Percentiles rank a stretch among this genome's conserved stretches.
These are phyloP conservation scores for Senna tora DNA, from an alignment of 306 rosid species.

Conservation along the genomic window DNA sequence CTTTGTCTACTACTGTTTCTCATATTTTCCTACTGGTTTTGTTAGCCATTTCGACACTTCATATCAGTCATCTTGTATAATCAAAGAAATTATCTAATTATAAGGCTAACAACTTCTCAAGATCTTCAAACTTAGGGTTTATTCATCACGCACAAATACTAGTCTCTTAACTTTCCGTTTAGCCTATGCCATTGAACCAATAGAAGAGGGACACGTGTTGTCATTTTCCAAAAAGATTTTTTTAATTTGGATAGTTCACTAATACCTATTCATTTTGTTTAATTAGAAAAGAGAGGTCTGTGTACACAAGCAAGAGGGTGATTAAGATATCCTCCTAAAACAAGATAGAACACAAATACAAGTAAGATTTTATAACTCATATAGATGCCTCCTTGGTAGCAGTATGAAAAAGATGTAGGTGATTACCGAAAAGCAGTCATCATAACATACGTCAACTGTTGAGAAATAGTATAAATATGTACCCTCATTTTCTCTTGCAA, in stretches of 20 bases:
- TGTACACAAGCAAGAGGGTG: neutral
- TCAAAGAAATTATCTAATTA: too few species aligned
- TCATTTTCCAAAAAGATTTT: neutral
- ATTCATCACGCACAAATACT: neutral
- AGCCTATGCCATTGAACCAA: neutral
- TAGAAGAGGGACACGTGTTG: neutral
- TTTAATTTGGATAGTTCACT: neutral
- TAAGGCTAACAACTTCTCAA: too few species aligned
- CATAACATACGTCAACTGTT: neutral
- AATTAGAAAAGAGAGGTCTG: neutral
- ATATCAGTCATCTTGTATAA: neutral
- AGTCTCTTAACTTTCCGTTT: neutral
- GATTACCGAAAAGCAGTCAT: slow-evolving; percentile 17
- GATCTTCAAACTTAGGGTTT: too few species aligned
- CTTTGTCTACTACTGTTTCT: neutral
- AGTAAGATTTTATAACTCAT: neutral
- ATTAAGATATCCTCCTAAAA: neutral
- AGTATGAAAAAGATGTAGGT: neutral
- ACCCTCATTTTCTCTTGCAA: slow-evolving; percentile 98
- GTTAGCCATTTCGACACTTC: neutral
- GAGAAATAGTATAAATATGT: slow-evolving; percentile 23
- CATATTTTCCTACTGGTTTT: neutral
- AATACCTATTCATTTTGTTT: neutral
- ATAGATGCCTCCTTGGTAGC: neutral
- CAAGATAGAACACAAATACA: neutral